Evolutionary conservation across 2,329 filamentous ascomycete genomes (phyloP).

Genomic region (Diplodia intermedia): DNA sequence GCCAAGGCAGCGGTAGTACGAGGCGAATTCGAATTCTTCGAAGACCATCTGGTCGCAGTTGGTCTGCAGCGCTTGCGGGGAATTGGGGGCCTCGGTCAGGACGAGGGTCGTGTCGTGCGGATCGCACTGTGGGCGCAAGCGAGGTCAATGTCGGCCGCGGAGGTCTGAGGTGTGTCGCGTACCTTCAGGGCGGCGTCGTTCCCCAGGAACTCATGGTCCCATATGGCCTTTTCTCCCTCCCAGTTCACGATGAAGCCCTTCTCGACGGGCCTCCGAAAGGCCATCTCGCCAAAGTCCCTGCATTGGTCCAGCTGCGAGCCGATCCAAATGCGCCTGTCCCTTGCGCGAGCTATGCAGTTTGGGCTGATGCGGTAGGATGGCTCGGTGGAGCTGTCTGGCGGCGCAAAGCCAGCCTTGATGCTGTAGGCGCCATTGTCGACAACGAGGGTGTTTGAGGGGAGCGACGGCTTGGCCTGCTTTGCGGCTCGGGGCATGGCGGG

Average conservation of each 20-base stretch:
- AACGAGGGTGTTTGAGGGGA: slow-evolving; percentile 68
- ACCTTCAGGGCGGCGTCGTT: slow-evolving; percentile 66
- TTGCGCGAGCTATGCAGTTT: slow-evolving; percentile 83
- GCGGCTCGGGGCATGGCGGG: slow-evolving; percentile 30
- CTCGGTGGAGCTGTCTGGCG: slow-evolving; percentile 35
- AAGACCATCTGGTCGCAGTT: slow-evolving; percentile 97
- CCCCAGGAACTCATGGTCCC: slow-evolving; percentile 87
- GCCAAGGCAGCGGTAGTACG: slow-evolving; percentile 78
- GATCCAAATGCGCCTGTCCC: slow-evolving; percentile 79
- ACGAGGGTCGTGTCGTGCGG: slow-evolving; percentile 83
- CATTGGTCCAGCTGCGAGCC: slow-evolving; percentile 79
- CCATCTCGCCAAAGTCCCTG: slow-evolving; percentile 86
- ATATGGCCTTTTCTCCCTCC: slow-evolving; percentile 94
- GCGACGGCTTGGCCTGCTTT: slow-evolving; percentile 19
- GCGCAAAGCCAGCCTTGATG: slow-evolving; percentile 83
- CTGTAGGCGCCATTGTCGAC: slow-evolving; percentile 93
- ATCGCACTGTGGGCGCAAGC: slow-evolving; percentile 62
- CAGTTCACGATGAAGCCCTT: slow-evolving; percentile 96
- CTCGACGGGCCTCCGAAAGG: slow-evolving; percentile 87
- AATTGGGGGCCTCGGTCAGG: slow-evolving; percentile 85
- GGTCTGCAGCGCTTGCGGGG: slow-evolving; percentile 77
- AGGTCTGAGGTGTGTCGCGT: slow-evolving; percentile 36
- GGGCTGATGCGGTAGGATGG: slow-evolving; percentile 73
- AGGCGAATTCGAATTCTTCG: slow-evolving; percentile 92
- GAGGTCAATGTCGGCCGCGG: slow-evolving; percentile 31